Evolutionary conservation across 1,284 basidiomycete species (phyloP).

Genomic region (Mycena citricolor): DNA sequence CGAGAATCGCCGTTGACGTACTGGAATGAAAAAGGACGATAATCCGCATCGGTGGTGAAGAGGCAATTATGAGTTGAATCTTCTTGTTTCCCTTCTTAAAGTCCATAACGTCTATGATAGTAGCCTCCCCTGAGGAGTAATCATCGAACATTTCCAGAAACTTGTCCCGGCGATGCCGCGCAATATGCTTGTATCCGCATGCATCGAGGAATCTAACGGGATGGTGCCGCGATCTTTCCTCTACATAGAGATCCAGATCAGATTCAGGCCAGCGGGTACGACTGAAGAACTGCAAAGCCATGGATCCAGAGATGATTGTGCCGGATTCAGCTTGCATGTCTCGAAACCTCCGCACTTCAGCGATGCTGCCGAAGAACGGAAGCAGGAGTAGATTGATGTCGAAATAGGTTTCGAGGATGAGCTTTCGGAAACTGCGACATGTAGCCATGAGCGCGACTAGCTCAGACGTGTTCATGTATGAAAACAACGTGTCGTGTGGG

Average conservation of each 20-base stretch:
- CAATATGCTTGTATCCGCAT: constrained; percentile 6
- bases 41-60: constrained; percentile 4
- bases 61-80: constrained; percentile 14
- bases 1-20: constrained; percentile 1
- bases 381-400: constrained; percentile 24
- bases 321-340: constrained; percentile 32
- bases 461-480: not conserved
- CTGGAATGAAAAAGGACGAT: constrained; percentile 12
- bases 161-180: constrained; percentile 1
- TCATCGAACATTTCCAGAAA: constrained; percentile 1
- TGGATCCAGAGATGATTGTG: constrained; percentile 40
- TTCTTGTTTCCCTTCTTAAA: constrained; percentile 9
- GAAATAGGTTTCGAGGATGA: constrained; percentile 19
- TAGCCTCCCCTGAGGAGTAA: constrained; percentile 1
- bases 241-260: constrained; percentile 40
- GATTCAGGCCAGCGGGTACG: constrained; percentile 31
- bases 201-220: constrained; percentile 3
- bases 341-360: constrained; percentile 30
- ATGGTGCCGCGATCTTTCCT: constrained; percentile 18
- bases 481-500: constrained; percentile 13
- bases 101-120: constrained; percentile 13
- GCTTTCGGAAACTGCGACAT: not conserved
- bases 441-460: constrained; percentile 6
- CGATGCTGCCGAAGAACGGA: constrained; percentile 29
- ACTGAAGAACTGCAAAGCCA: constrained; percentile 40